phyloP scores from a whole-genome alignment of 306 rosid genomes.

The Corylus avellana region DNA sequence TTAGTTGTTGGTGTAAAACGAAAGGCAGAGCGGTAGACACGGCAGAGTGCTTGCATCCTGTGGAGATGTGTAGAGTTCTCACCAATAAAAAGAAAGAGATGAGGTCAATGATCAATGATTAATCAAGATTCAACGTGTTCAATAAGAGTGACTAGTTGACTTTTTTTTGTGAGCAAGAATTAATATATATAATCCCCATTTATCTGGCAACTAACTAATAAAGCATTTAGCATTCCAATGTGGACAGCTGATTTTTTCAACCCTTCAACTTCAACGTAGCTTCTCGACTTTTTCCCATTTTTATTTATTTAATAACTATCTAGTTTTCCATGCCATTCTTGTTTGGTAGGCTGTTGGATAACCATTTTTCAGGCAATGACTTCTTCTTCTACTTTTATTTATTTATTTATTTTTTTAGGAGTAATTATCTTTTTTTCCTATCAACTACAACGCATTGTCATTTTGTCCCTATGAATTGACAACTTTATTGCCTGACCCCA shows the following conservation, averaged over 20 bases:
- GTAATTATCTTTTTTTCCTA: too few species aligned
- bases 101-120: not conserved
- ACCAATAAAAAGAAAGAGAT: not conserved
- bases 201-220: not conserved
- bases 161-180: not conserved
- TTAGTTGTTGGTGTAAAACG: too few species aligned
- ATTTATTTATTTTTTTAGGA: too few species aligned
- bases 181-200: not conserved
- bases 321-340: not conserved
- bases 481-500: too few species aligned
- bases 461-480: too few species aligned
- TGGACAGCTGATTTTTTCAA: conserved; percentile 1
- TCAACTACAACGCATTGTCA: too few species aligned
- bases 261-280: not conserved
- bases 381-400: too few species aligned
- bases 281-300: not conserved
- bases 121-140: not conserved
- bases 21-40: too few species aligned
- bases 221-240: not conserved
- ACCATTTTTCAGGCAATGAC: not conserved
- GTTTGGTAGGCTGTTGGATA: not conserved
- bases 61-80: not conserved
- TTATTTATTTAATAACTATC: not conserved
- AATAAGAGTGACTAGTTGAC: conserved; percentile 6
- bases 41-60: not conserved